Evolutionary conservation across 192 early-diverging fungal genomes (phyloP), one percentile per base, ranked within the genome.

Genomic region (Neocallimastix lanati): DNA sequence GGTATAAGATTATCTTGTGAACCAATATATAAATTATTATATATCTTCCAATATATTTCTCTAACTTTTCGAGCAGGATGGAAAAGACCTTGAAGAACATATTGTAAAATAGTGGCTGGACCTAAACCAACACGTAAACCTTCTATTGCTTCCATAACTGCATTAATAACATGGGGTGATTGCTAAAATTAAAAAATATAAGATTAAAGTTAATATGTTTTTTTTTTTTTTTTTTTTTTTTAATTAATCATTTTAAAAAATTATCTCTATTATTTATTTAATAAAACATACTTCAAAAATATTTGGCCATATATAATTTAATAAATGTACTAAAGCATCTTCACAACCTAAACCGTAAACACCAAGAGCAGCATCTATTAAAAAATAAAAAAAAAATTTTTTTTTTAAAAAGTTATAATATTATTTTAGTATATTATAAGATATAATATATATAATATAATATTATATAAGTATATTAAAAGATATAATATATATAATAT

Each of bases 31-130:
- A 96, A 82, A 82, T 93, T 93, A 85, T 99, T 99, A 87, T 96
- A 99, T 81, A 99, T 94, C 83, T 90, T 96, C 98, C 98, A 99
- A 84, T 99, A 99, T 25, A 98, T 92, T 83, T 98, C 96, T 25
- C 98, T 88, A 12, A 98, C 96, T 78, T 94, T 91, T 13, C 96
- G 82, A 4, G 98, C 96, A 6, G 98, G 98, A 79, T 99, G 98
- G 91, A 98, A 99, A 78, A 99, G 82, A 0, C 98, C 98, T 85
- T 98, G 94, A 33, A 98, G 81, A 16, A 93, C 86, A 84, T 98
- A 99, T 78, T 94, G 90, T 76, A 98, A 79, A 38, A 98, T 87
- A 13, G 90, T 89, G 0, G 89, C 88, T 15, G 96, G 93, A 0
- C 98, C 98, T 29, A 99, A 81, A 6, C 95, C 94, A 13, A 98